phyloP scores from a whole-genome alignment of 2,329 filamentous ascomycete species.

The Ceratocystis colombiana region DNA sequence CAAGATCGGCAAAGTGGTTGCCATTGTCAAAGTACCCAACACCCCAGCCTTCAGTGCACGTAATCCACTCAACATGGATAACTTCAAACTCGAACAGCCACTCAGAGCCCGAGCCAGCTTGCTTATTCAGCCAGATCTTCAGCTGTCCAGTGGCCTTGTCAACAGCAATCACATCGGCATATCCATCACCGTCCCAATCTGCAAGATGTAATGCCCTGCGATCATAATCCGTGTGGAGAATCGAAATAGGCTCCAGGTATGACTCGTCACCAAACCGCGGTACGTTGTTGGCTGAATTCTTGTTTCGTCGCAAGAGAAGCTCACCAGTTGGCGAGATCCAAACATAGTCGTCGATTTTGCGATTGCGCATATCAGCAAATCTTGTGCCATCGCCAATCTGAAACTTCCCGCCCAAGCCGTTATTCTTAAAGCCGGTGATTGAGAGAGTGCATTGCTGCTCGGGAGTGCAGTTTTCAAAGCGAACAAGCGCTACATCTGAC shows the following conservation, averaged over 20 bases:
- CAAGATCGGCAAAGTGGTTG: constrained; percentile 32
- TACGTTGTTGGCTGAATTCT: constrained; percentile 11
- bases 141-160: constrained; percentile 23
- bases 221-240: constrained; percentile 24
- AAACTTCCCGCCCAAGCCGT: constrained; percentile 26
- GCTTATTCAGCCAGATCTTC: constrained; percentile 26
- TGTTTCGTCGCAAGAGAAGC: constrained; percentile 23
- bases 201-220: constrained; percentile 32
- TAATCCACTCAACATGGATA: constrained; percentile 10
- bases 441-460: constrained; percentile 19
- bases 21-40: constrained; percentile 29
- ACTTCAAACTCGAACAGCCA: constrained; percentile 22
- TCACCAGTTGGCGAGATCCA: constrained; percentile 26
- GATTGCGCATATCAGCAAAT: constrained; percentile 24
- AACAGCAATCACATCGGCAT: constrained; percentile 29
- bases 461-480: background rate
- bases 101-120: constrained; percentile 10
- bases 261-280: background rate
- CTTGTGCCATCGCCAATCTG: constrained; percentile 26
- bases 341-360: constrained; percentile 27
- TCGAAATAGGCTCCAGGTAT: constrained; percentile 10
- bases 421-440: constrained; percentile 26
- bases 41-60: constrained; percentile 29
- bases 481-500: constrained; percentile 8
- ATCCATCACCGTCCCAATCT: constrained; percentile 35